Base-by-base conservation (phyloP, 1,284 basidiomycete species). In the Moniliophthora roreri region DNA sequence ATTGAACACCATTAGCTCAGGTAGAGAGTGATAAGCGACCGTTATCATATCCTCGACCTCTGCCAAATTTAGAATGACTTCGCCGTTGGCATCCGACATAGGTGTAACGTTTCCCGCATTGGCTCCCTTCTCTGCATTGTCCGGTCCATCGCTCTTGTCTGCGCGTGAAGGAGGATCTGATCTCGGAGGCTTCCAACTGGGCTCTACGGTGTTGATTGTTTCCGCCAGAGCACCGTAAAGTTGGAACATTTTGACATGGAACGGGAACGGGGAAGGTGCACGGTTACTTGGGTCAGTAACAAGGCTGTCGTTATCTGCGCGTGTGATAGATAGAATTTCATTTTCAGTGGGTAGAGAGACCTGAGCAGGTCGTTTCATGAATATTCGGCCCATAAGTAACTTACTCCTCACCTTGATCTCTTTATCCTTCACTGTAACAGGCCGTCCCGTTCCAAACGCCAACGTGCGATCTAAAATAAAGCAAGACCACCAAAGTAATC, bases 401-500 rank as follows among this genome's bases (percentile, higher is more conserved):
- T n/a, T 3, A 13, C 4, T 13, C 24, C 39, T 7, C 48, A 52
- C 55, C 34, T 47, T 53, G 16, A 56, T 56, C 9, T 56, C 55
- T 26, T 50, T 50, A 16, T 53, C 55, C 37, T 53, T 56, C 11
- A 56, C 41, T 21, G 51, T 56, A 10, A 53, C 51, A 26, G 55
- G 55, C 40, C 51, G n/a, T 35, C 55, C 55, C 9, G 51, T 56
- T 21, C 51, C 48, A 35, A 56, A 56, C 11, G 55, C 55, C 26
- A 56, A 20, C 7, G 45, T 53, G 18, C 55, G 46, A 40, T 56
- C 55, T 13, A 56, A 38, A n/a, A 53, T 26, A 32, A 56, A 56
- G 46, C 51, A 56, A 18, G 51, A 50, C 55, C 55, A 56, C 55
- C 55, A 56, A 24, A 56, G 32, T 6, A 56, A 32, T n/a, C 55